These are phyloP conservation scores for Microbotryomycetes sp. DNA, from an alignment of 1,284 basidiomycete species.

Conservation along the genomic window DNA sequence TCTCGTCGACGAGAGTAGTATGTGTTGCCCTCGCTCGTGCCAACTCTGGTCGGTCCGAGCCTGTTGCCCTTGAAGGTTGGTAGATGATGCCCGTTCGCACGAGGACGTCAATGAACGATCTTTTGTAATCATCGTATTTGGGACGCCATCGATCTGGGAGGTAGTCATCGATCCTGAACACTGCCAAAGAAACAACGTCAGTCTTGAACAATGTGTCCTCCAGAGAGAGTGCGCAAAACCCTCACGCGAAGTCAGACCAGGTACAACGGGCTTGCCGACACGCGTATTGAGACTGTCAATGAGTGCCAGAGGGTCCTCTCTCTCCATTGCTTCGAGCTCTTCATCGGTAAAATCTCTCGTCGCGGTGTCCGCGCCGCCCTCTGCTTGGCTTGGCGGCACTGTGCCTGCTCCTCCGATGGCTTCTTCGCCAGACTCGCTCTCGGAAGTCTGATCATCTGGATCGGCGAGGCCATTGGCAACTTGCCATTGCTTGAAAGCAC, in stretches of 20 bases:
- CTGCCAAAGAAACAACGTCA: slow-evolving; percentile 45
- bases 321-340: slow-evolving; percentile 61
- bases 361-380: slow-evolving; percentile 38
- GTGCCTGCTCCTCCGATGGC: slow-evolving; percentile 52
- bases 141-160: slow-evolving; percentile 76
- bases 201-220: background rate
- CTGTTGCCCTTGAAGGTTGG: slow-evolving; percentile 1
- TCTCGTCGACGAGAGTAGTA: slow-evolving; percentile 43
- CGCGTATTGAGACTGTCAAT: slow-evolving; percentile 30
- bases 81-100: slow-evolving; percentile 58
- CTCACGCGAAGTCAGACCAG: slow-evolving; percentile 23
- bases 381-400: slow-evolving; percentile 43
- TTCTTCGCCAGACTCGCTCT: slow-evolving; percentile 41
- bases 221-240: background rate
- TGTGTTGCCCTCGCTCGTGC: slow-evolving; percentile 51
- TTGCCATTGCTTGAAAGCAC: slow-evolving; percentile 76
- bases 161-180: slow-evolving; percentile 75
- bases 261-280: slow-evolving; percentile 8
- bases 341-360: slow-evolving; percentile 45
- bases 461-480: slow-evolving; percentile 42
- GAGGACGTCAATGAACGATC: slow-evolving; percentile 60
- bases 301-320: slow-evolving; percentile 64
- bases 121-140: slow-evolving; percentile 64
- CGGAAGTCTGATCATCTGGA: slow-evolving; percentile 15
- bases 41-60: slow-evolving; percentile 37